Evolutionary conservation across 441 rosid genomes (phyloP), one percentile per base, ranked within the genome.

Genomic region (Erodium texanum): DNA sequence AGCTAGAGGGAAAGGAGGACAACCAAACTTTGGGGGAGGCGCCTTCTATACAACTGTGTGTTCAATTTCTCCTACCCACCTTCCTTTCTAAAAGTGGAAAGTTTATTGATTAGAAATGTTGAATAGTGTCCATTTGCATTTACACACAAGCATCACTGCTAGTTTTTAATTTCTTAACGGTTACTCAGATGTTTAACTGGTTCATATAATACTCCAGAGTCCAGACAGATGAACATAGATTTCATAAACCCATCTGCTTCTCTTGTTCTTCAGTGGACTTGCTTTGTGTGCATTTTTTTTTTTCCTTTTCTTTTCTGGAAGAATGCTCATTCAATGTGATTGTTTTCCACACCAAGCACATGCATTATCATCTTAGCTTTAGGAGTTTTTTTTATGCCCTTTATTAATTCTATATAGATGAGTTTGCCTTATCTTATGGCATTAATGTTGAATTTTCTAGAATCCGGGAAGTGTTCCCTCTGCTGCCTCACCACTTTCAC

Each of bases 401-500:
- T 19, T 6, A 74, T 6, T 10, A 54, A 56, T 66, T 34, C 4
- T 56, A 22, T 5, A 1, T 16, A 16, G 11, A 41, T 68, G 59
- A 69, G 71, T 24, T 38, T 68, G 23, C 45, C 61, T 66, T 62
- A 52, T 71, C 56, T 65, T 71, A 20, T 70, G 70, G 66, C 66
- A 24, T 70, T 36, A 38, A 62, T 77, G 56, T 24, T 52, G 45
- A 70, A 67, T 80, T 75, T 24, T 81, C 64, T 69, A 95, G 99
- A 88, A 85, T 78, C 88, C 85, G 29, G 86, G 82, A 81, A 84
- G 77, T 72, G 93, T 84, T 64, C 89, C 90, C 59, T 79, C 97
- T 64, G 89, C 92, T 73, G 82, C 82, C 61, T 84, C 96, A 56
- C 83, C 77, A 82, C 92, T 91, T 71, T 83, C 97, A 34, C 97